Evolutionary conservation across 2,329 filamentous ascomycete genomes (phyloP).

Genomic region (Chrysoporthe puriensis): DNA sequence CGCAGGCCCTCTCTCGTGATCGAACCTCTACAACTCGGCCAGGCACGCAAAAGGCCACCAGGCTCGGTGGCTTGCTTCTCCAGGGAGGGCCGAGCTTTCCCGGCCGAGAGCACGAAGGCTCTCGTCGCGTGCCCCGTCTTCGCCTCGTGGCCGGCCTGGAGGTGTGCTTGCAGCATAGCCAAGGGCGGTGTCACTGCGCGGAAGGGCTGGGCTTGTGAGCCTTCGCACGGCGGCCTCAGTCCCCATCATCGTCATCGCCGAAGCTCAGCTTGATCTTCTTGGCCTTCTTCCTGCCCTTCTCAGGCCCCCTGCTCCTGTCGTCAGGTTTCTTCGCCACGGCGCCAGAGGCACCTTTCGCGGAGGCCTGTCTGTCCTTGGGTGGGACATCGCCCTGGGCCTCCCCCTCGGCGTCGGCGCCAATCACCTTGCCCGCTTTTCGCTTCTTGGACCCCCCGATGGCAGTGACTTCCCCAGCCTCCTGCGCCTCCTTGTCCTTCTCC

Average conservation of each 20-base stretch:
- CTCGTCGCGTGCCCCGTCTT: not conserved
- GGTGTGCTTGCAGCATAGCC: not conserved
- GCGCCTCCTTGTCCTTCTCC: constrained; percentile 31
- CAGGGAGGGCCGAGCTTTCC: not conserved
- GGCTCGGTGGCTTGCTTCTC: not conserved
- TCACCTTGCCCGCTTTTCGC: constrained; percentile 57
- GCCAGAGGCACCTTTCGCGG: constrained; percentile 23
- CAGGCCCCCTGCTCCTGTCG: constrained; percentile 30
- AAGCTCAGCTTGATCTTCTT: constrained; percentile 73
- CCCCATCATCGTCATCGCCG: constrained; percentile 64
- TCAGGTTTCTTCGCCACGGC: constrained; percentile 28
- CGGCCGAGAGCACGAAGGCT: not conserved
- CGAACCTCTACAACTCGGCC: not conserved
- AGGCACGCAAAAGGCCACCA: not conserved
- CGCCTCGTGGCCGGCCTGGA: not conserved
- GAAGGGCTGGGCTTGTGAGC: not conserved
- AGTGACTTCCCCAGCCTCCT: constrained; percentile 34
- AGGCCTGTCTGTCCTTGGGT: constrained; percentile 20
- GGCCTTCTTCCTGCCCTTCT: constrained; percentile 52
- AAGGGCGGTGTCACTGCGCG: not conserved
- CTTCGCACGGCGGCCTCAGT: constrained; percentile 31
- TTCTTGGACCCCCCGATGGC: constrained; percentile 54
- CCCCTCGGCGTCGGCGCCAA: constrained; percentile 45
- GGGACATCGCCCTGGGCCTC: constrained; percentile 30
- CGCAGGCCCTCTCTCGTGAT: not conserved